Evolutionary conservation across 306 rosid species (phyloP), one percentile per base, ranked within the genome.

Genomic region (Acacia melanoxylon): DNA sequence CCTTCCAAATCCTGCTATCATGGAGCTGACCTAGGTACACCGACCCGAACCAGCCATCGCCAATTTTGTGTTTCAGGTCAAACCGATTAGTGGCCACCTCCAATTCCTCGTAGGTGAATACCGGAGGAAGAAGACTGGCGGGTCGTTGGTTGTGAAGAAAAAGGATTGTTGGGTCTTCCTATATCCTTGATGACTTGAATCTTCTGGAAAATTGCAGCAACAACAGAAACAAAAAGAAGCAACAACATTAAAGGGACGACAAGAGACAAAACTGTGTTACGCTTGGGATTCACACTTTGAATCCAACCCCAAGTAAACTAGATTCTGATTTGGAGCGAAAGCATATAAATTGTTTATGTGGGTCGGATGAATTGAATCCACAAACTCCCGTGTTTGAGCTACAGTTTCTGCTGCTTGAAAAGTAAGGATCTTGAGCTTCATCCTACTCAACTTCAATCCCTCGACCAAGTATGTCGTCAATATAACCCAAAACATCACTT

Each of bases 41-140:
- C 0, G 99, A 89, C 7, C 99, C 99, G 72, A 95, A 95, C 16
- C 99, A 98, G 10, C 99, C 99, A 48, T 92, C 97, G 29, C 99
- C 99, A 49, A 95, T 88, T 86, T 93, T 95, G 24, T 96, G 86
- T 73, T 92, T 95, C 0, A 82, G 86, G 77, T 95, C 96, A 77
- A 95, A 95, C 31, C 80, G 63, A 84, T 95, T 91, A 2, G 99
- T 93, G 2, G 99, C 89, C 17, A 78, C 6, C 49, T 88, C 90
- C 0, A 95, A 68, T 79, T 95, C 98, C 6, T 95, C 99, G 86
- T 84, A 95, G 76, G 98, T 73, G 88, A 92, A 93, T 0, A 90
- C 96, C 0, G 98, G 99, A 1, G 99, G 99, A 19, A 93, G 93
- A 40, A 91, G 94, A 77, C 86, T 83, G 0, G 94, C 86, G 0